Evolutionary conservation across 306 rosid species (phyloP), one percentile per base, ranked within the genome.

Genomic region (Cucurbita moschata): DNA sequence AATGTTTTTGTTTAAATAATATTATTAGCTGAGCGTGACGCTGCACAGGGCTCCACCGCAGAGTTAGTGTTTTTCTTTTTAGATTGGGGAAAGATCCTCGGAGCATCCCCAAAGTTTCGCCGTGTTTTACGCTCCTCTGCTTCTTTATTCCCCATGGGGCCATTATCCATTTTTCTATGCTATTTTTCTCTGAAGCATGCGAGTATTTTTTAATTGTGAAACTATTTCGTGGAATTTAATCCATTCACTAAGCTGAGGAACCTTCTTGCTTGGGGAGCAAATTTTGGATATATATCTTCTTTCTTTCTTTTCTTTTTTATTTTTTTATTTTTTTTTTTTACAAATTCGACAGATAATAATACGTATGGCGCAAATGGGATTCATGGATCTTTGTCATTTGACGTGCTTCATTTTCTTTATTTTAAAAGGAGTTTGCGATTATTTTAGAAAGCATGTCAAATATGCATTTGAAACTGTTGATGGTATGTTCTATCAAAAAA

Each of bases 51-150:
- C 54, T 21, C 72, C 72, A 66, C 56, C 14, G 57, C 73, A 44
- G 19, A 14, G 54, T 52, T 52, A 6, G 10, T 37, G 19, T 39
- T 56, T 72, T n/a, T 11, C 59, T 50, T 70, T 70, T 50, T 49
- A 70, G 58, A 70, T 46, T 69, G 60, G 30, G 35, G 74, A 70
- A 21, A 49, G 15, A 7, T 70, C 74, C 60, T 70, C 30, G 35
- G 74, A 50, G 30, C 16, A 69, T 49, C 74, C 74, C 59, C 44
- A 70, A 39, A 26, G 59, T 46, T 70, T 9, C 12, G 74, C 60
- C 74, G 74, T 50, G 74, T 70, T 70, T 70, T n/a, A 37, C 74
- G 74, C 60, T 26, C 30, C 43, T 1, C 23, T 70, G 60, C 47
- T 1, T 51, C 51, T 51, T 70, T 60, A 30, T 9, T 8, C 60